Evolutionary conservation across 2,329 filamentous ascomycete species (phyloP).

Genomic region (Monosporascus sp.): DNA sequence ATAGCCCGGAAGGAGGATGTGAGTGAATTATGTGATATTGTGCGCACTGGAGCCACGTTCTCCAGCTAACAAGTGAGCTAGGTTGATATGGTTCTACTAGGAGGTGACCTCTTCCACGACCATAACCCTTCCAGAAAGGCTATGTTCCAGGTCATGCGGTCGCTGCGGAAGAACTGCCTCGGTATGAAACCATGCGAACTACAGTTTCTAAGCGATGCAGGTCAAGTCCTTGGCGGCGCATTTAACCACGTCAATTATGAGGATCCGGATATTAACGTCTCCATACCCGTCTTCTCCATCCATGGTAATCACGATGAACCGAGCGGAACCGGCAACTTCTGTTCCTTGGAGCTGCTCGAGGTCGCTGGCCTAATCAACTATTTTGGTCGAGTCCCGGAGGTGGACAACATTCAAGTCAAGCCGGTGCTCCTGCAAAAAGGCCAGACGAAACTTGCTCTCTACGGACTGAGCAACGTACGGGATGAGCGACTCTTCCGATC

Average conservation of each 20-base stretch:
- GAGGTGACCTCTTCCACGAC: constrained; percentile 94
- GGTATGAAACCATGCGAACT: constrained; percentile 94
- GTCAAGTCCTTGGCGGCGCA: constrained; percentile 81
- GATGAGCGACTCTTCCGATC: constrained; percentile 93
- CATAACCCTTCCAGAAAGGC: constrained; percentile 95
- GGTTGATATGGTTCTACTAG: constrained; percentile 95
- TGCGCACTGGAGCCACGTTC: too few relatives aligned
- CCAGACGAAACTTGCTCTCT: constrained; percentile 84
- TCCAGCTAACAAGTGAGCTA: constrained; percentile 22
- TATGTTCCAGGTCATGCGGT: constrained; percentile 96
- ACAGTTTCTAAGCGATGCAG: constrained; percentile 89
- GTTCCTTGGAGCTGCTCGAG: constrained; percentile 85
- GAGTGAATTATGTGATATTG: constrained; percentile 10
- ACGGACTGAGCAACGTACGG: constrained; percentile 91
- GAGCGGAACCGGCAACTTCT: constrained; percentile 89
- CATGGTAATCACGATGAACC: constrained; percentile 98
- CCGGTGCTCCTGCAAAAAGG: constrained; percentile 93
- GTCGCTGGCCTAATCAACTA: constrained; percentile 92
- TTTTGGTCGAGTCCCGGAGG: constrained; percentile 85
- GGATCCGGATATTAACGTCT: constrained; percentile 93
- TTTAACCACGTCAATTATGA: constrained; percentile 98
- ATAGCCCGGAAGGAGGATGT: constrained; percentile 80
- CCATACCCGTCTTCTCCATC: constrained; percentile 96
- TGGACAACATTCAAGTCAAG: constrained; percentile 89
- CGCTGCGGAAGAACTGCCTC: constrained; percentile 85